Base-by-base conservation (phyloP, 2,329 filamentous ascomycete genomes). In the Clathrospora elynae region DNA sequence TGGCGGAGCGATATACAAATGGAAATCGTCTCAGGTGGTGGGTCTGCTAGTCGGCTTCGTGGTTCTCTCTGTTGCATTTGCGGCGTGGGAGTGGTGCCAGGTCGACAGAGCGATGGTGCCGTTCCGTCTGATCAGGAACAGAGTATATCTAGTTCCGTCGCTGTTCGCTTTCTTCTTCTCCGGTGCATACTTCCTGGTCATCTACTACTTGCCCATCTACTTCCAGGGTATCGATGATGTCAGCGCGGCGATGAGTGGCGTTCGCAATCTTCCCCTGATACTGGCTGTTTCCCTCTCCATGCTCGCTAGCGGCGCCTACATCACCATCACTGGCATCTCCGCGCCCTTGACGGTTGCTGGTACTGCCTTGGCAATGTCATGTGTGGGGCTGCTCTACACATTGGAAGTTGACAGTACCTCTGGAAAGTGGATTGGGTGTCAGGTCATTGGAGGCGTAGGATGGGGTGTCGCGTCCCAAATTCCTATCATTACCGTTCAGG, bases 191-290 rank as follows among this genome's bases (percentile, higher is more conserved):
- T 68, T 73, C 44, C 17, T 73, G 5, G 32, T 72, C 1, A 51
- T 77, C 5, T 78, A 75, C 57, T 77, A 75, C 50, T 57, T 77
- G 0, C 75, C 75, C 3, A 73, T 79, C 14, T 78, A 76, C 53
- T 79, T 79, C 61, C 76, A 79, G 53, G 61, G 65, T 1, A 66
- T 77, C 5, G 51, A 58, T n/a, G 62, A 63, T 26, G 61, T 64
- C 4, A 64, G 50, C 2, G 64, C 75, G 1, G 57, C 65, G 4
- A 43, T 57, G 5, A 71, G 66, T 3, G 75, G 75, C 4, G 62
- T 78, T 7, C 57, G 66, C 14, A 75, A 72, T 22, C 51, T 78
- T 4, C 70, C 74, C 3, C 51, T 75, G 10, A 66, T 77, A 3
- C 41, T 78, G 3, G 42, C 62, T 9, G 41, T 61, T 14, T 55